Percentiles rank a stretch among this genome's conserved stretches.
Evolutionary conservation across 2,329 filamentous ascomycete genomes (phyloP).

Genomic region (Paracoccidioides brasiliensis): DNA sequence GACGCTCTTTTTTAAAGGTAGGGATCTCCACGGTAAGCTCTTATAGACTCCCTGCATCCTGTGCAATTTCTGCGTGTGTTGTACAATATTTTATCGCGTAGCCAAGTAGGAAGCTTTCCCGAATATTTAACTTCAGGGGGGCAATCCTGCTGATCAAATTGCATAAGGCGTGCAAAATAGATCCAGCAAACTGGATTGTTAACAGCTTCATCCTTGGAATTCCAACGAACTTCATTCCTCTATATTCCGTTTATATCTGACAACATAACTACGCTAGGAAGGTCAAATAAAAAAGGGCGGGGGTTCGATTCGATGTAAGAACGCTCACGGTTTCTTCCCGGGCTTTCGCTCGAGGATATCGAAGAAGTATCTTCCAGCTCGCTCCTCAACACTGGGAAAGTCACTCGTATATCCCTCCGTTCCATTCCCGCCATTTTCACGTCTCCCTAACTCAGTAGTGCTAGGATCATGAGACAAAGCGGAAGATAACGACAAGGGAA

Average conservation of each 20-base stretch:
- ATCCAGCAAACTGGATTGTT: constrained; percentile 1
- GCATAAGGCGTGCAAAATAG: not conserved
- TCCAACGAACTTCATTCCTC: not conserved
- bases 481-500: constrained; percentile 1
- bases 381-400: constrained; percentile 4
- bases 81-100: no score
- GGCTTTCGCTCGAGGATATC: constrained; percentile 1
- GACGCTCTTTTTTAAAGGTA: no score
- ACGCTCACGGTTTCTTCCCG: not conserved
- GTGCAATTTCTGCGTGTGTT: no score
- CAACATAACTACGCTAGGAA: not conserved
- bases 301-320: not conserved
- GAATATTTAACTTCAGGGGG: no score
- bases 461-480: not conserved
- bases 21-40: no score
- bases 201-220: not conserved
- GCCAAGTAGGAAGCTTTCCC: no score
- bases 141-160: no score
- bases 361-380: constrained; percentile 8
- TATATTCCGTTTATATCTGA: not conserved
- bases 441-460: not conserved
- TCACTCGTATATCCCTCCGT: not conserved
- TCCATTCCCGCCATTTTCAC: not conserved
- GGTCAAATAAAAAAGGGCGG: not conserved
- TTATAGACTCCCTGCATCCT: no score